phyloP scores from a whole-genome alignment of 1,139 yeast genomes.

The Kodamaea sp. region DNA sequence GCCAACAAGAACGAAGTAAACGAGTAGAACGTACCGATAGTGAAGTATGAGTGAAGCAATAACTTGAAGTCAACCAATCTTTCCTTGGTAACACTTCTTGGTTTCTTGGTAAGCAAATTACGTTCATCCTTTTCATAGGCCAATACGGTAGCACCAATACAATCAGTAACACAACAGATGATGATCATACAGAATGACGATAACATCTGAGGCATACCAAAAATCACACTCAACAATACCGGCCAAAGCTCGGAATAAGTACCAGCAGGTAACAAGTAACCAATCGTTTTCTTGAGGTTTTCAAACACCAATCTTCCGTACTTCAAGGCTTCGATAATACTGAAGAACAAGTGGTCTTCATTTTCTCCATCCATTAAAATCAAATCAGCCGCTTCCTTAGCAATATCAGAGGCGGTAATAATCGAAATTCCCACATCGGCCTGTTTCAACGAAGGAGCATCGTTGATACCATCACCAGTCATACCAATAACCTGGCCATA shows the following conservation, averaged over 20 bases:
- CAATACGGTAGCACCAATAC: constrained; percentile 45
- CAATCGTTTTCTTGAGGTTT: constrained; percentile 50
- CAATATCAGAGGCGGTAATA: constrained; percentile 54
- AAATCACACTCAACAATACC: constrained; percentile 46
- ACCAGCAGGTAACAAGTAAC: constrained; percentile 57
- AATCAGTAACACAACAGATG: constrained; percentile 51
- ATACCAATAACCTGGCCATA: constrained; percentile 48
- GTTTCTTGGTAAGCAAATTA: constrained; percentile 43
- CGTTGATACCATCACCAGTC: constrained; percentile 59
- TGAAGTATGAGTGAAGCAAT: constrained; percentile 45
- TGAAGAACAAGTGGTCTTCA: constrained; percentile 33
- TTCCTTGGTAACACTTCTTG: constrained; percentile 46
- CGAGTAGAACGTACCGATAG: constrained; percentile 44
- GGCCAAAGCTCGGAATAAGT: constrained; percentile 57
- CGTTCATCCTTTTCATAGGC: constrained; percentile 49
- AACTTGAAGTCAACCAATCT: constrained; percentile 44
- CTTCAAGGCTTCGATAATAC: constrained; percentile 49
- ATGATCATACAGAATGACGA: constrained; percentile 56
- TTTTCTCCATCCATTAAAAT: constrained; percentile 35
- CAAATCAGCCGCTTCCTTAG: constrained; percentile 59
- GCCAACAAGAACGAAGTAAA: constrained; percentile 46
- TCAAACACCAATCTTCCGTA: constrained; percentile 54
- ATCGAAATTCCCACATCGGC: constrained; percentile 57
- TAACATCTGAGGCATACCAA: constrained; percentile 53
- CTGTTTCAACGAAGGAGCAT: constrained; percentile 52